phyloP scores from a whole-genome alignment of 2,329 filamentous ascomycete genomes.

The Stachybotrys chlorohalonatus region DNA sequence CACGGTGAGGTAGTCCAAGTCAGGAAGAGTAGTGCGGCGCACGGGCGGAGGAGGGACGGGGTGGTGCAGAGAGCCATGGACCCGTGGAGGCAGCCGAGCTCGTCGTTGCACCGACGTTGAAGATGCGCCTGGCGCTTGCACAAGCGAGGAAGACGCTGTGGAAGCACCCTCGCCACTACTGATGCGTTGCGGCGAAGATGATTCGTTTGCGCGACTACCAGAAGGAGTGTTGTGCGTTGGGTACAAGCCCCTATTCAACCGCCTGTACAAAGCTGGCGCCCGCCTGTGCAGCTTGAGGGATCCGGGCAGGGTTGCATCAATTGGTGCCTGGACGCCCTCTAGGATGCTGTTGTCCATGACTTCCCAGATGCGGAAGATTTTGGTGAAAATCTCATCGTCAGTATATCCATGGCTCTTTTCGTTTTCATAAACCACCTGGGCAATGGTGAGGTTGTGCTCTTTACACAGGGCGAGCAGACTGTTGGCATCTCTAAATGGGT shows the following conservation, averaged over 20 bases:
- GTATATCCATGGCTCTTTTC: conserved; percentile 41
- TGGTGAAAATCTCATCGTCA: conserved; percentile 38
- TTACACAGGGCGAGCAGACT: conserved; percentile 37
- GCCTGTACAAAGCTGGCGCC: conserved; percentile 34
- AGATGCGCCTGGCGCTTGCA: neutral
- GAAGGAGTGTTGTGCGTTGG: conserved; percentile 14
- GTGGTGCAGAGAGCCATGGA: conserved; percentile 36
- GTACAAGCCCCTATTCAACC: conserved; percentile 36
- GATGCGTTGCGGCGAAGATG: neutral
- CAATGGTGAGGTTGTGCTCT: conserved; percentile 42
- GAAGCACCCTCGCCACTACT: neutral
- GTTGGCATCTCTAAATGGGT: conserved; percentile 36
- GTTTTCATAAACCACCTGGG: conserved; percentile 42
- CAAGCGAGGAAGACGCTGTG: neutral
- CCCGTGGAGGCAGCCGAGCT: conserved; percentile 24
- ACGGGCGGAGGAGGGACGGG: conserved; percentile 34
- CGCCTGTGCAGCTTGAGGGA: conserved; percentile 38
- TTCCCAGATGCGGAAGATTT: conserved; percentile 38
- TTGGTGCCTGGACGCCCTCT: conserved; percentile 36
- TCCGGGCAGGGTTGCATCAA: conserved; percentile 31
- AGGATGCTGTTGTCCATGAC: conserved; percentile 43
- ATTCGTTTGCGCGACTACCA: conserved; percentile 3
- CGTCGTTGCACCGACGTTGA: neutral
- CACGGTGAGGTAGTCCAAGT: conserved; percentile 41
- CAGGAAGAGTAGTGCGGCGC: conserved; percentile 37